A percentile compares a stretch with the other conserved stretches of the same genome.
phyloP scores from a whole-genome alignment of 2,329 filamentous ascomycete species.

The Arthrobotrys pseudoclavata region DNA sequence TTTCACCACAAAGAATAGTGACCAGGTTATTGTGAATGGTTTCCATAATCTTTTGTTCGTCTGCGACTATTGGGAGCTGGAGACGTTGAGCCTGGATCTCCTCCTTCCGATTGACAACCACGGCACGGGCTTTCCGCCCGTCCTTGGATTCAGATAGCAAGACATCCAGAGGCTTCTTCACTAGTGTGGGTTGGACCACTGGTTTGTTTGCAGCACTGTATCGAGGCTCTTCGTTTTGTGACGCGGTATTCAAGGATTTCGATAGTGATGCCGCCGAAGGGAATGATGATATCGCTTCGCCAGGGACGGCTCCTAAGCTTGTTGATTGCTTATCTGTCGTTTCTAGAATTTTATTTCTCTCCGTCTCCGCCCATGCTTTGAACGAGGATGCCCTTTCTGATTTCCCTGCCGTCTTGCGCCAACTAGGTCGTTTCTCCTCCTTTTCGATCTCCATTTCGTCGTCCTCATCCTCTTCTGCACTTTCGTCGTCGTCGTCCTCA shows the following conservation, averaged over 20 bases:
- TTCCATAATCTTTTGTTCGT: slow-evolving; percentile 98
- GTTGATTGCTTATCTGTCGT: slow-evolving; percentile 69
- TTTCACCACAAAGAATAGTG: slow-evolving; percentile 92
- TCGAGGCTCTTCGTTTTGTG: slow-evolving; percentile 49
- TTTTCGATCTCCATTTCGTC: slow-evolving; percentile 62
- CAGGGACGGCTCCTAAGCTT: slow-evolving; percentile 63
- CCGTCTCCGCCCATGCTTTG: slow-evolving; percentile 90
- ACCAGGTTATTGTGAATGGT: slow-evolving; percentile 91
- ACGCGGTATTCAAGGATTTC: slow-evolving; percentile 65
- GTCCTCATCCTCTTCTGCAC: slow-evolving; percentile 31
- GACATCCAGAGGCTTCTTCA: slow-evolving; percentile 33
- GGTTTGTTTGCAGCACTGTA: slow-evolving; percentile 22
- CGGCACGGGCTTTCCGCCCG: slow-evolving; percentile 38
- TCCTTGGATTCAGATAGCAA: slow-evolving; percentile 46
- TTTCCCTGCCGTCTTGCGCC: slow-evolving; percentile 65
- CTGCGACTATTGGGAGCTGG: slow-evolving; percentile 87
- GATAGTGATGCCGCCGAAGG: slow-evolving; percentile 64
- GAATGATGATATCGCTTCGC: slow-evolving; percentile 65
- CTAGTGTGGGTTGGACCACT: slow-evolving; percentile 29
- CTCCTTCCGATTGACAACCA: slow-evolving; percentile 70
- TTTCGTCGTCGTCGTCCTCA: slow-evolving; percentile 67
- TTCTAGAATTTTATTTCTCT: slow-evolving; percentile 86
- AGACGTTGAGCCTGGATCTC: slow-evolving; percentile 84
- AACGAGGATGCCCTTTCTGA: slow-evolving; percentile 76
- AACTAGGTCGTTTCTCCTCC: slow-evolving; percentile 67